Evolutionary conservation across 306 rosid genomes (phyloP).

Genomic region (Trichosanthes truncata): DNA sequence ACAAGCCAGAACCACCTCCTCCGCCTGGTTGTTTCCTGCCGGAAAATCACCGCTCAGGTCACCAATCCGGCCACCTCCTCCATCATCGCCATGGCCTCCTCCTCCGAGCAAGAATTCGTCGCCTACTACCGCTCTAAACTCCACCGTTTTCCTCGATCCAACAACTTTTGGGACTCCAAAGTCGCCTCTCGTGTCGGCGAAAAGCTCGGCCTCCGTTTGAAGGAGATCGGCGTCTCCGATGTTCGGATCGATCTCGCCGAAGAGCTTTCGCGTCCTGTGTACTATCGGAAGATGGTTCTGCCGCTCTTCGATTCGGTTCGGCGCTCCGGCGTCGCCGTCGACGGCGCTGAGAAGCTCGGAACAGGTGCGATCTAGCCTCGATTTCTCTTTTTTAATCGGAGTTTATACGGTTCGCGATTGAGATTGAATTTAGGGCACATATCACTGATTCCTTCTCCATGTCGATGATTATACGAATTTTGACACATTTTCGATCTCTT

Average conservation of each 20-base stretch:
- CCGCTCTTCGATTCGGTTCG: conserved; percentile 16
- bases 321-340: conserved; percentile 4
- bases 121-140: conserved; percentile 14
- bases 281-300: conserved; percentile 5
- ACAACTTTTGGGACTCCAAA: conserved; percentile 20
- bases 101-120: conserved; percentile 24
- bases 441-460: neutral
- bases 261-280: conserved; percentile 12
- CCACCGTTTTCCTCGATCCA: conserved; percentile 15
- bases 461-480: neutral
- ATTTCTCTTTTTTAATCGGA: neutral
- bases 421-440: neutral
- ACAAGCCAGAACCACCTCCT: conserved; percentile 14
- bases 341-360: conserved; percentile 10
- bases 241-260: conserved; percentile 10
- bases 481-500: neutral
- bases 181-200: conserved; percentile 19
- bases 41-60: conserved; percentile 22
- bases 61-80: conserved; percentile 14
- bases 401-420: neutral
- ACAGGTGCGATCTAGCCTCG: neutral
- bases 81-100: conserved; percentile 30
- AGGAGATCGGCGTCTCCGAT: conserved; percentile 9
- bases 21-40: conserved; percentile 18
- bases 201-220: conserved; percentile 13